Evolutionary conservation across 1,139 yeast species (phyloP), one percentile per base, ranked within the genome.

Genomic region (Casaregolazyma suthepensis): DNA sequence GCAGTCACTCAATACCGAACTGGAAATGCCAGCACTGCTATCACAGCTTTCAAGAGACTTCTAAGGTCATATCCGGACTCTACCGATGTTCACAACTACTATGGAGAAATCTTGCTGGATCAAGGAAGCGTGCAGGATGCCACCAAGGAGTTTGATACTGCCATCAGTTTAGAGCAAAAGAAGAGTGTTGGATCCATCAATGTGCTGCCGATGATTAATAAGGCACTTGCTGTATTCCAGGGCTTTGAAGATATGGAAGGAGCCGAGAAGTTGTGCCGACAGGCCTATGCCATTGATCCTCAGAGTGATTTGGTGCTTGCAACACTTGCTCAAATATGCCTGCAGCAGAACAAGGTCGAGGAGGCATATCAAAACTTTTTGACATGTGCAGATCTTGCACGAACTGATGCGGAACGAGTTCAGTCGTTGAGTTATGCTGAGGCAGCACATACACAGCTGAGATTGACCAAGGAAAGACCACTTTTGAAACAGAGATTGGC

Each of bases 361-460:
- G 93, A 87, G 60, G 97, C 99, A 37, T 81, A 88, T 63, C 74
- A 74, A 56, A 79, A 85, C 66, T 90, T 91, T 68, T 93, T 87
- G 74, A 87, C 83, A 67, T 85, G 94, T 56, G 83, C 94, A 53
- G 79, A 79, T 56, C 79, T 90, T 63, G 86, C 96, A 42, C 85
- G 98, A 78, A 80, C 88, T 51, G 77, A 82, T 56, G 88, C 85
- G 60, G 99, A 93, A 75, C 87, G 90, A 75, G 77, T 87, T 57
- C 97, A 90, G 75, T 95, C 96, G 54, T 84, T 90, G 59, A 85
- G 95, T 38, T 87, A 88, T 66, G 94, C 95, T 57, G 97, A 89
- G 73, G 97, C 96, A 58, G 70, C 74, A 46, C 61, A 62, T 47
- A 63, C 71, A 45, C 73, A 69, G 62, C 49, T 59, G 52, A 63